Evolutionary conservation across 805 yeast species (phyloP), one percentile per base, ranked within the genome.

Genomic region (Sugiyamaella floridensis): DNA sequence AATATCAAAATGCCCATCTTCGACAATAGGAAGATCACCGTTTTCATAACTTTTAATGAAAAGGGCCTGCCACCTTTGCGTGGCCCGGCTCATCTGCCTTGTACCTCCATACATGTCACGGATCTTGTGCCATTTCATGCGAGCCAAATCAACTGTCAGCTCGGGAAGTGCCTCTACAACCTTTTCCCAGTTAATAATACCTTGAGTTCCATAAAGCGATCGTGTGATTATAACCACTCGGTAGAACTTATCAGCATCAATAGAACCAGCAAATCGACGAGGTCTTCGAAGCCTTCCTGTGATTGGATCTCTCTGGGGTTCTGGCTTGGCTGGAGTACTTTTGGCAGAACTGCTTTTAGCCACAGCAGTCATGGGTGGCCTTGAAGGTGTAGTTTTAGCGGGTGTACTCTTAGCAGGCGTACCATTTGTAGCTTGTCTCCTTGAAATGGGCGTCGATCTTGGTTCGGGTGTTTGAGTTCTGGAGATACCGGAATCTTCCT

Each of bases 41-140:
- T 76, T 77, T 43, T 76, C 77, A 19, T 87, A 81, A 0, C 82
- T 83, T 41, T 71, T 68, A 37, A 82, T 60, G 20, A 89, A 76
- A 18, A 86, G 74, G 18, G 72, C 73, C 60, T 86, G 92, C 83
- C 93, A 90, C 11, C 75, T 74, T 45, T 74, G 73, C 47, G 74
- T 69, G 0, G 79, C 76, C 37, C 76, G 76, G 43, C 76, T 77
- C 43, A 85, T 71, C 0, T 83, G 85, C 48, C 76, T 73, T 14
- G 69, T 67, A 0, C 93, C 93, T 40, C 83, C 79, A 76, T 55
- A 77, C 74, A 59, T 72, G 61, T 79, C 77, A 43, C 87, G 75
- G 8, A 86, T 74, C 16, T 78, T 72, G 1, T 85, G 80, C 97
- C 97, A 90, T 54, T 79, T 82, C 48, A 79, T 78, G 56, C 75